A percentile compares a stretch with the other conserved stretches of the same genome.
Evolutionary conservation across 208 protist genomes (phyloP).

Genomic region (Acanthamoeba lugdunensis): DNA sequence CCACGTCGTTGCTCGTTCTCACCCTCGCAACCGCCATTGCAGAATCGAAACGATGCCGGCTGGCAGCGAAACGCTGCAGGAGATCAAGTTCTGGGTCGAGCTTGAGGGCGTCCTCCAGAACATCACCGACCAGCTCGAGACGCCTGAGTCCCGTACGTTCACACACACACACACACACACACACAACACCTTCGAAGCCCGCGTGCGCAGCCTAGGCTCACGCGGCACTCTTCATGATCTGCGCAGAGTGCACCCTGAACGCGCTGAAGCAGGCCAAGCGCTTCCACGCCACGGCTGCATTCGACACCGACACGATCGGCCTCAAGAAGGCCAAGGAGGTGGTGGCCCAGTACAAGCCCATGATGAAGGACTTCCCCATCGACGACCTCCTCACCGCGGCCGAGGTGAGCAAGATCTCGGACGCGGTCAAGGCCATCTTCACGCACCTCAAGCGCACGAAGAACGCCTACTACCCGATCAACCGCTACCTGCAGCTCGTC

Average conservation of each 20-base stretch:
- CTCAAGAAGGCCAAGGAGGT: slow-evolving; percentile 81
- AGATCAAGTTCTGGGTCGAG: slow-evolving; percentile 88
- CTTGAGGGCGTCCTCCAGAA: slow-evolving; percentile 80
- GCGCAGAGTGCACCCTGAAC: slow-evolving; percentile 78
- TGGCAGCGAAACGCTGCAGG: slow-evolving; percentile 74
- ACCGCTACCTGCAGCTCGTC: slow-evolving; percentile 80
- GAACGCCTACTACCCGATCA: slow-evolving; percentile 83
- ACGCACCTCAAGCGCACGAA: slow-evolving; percentile 85
- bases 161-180: not conserved
- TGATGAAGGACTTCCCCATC: slow-evolving; percentile 90
- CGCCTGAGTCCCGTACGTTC: slow-evolving; percentile 77
- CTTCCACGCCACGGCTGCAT: slow-evolving; percentile 83
- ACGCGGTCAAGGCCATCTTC: slow-evolving; percentile 85
- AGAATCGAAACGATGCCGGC: slow-evolving; percentile 68
- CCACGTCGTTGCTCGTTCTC: not conserved
- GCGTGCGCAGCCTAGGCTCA: too few relatives aligned
- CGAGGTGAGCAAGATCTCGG: slow-evolving; percentile 81
- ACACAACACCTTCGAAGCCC: not conserved
- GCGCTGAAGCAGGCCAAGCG: slow-evolving; percentile 84
- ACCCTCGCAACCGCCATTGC: not conserved
- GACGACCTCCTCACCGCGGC: slow-evolving; percentile 83
- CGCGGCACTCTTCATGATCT: not conserved
- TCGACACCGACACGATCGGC: slow-evolving; percentile 84
- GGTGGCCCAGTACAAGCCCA: slow-evolving; percentile 83
- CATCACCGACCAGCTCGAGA: slow-evolving; percentile 80